These are phyloP conservation scores for Theobroma cacao DNA, from an alignment of 345 rosid genomes.

Conservation along the genomic window DNA sequence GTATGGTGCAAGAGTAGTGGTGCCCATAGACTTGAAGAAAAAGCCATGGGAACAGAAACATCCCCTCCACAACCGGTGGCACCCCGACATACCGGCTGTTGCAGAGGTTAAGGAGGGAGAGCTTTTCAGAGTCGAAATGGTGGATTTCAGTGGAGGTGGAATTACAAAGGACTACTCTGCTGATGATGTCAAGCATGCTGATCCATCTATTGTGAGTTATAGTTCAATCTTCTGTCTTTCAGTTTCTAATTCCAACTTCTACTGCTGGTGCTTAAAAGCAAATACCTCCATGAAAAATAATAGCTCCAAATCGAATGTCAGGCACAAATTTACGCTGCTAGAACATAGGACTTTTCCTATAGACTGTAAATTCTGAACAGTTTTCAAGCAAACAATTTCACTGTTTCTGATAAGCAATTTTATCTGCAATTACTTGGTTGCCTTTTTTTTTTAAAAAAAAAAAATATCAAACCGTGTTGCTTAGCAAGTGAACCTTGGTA, in stretches of 20 bases:
- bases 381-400: not conserved
- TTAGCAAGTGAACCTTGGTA: not conserved
- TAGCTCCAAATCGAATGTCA: too few species aligned
- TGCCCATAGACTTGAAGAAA: slow-evolving; percentile 61
- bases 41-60: slow-evolving; percentile 53
- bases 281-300: not conserved
- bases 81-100: slow-evolving; percentile 53
- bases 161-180: slow-evolving; percentile 39
- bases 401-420: not conserved
- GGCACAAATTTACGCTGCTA: not conserved
- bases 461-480: not conserved
- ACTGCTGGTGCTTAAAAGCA: not conserved
- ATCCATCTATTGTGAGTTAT: slow-evolving; percentile 45
- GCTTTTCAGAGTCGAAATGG: slow-evolving; percentile 61
- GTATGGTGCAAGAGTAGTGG: slow-evolving; percentile 35
- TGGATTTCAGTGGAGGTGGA: slow-evolving; percentile 48
- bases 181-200: slow-evolving; percentile 47
- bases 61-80: slow-evolving; percentile 66
- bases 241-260: not conserved
- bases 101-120: slow-evolving; percentile 39
- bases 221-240: not conserved
- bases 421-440: not conserved
- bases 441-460: not conserved
- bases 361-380: not conserved
- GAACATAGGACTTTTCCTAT: not conserved